Conservation (phyloP, 305 asterid genomes). For the Stenogyne calaminthoides region DNA sequence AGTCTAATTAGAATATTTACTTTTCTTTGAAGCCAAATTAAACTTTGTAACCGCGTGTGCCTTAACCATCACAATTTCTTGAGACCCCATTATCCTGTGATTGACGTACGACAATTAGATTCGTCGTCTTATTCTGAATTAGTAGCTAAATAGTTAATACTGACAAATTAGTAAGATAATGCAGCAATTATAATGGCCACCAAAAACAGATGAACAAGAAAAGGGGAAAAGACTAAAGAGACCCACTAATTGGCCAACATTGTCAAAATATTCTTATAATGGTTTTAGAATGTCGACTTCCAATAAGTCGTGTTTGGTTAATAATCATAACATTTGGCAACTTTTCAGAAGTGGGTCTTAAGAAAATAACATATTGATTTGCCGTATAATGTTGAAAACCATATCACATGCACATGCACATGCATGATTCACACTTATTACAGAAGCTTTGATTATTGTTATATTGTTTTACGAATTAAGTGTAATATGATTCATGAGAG, state of each 20-base stretch:
- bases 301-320: conserved; percentile 27
- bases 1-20: background rate
- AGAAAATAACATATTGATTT: conserved; percentile 28
- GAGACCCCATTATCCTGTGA: conserved; percentile 4
- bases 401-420: conserved; percentile 26
- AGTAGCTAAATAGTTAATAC: conserved; percentile 7
- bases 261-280: background rate
- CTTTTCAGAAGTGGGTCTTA: conserved; percentile 21
- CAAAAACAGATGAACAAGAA: background rate
- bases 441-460: conserved; percentile 11
- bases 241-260: conserved; percentile 11
- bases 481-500: background rate
- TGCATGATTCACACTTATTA: conserved; percentile 30
- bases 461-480: background rate
- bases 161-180: conserved; percentile 19
- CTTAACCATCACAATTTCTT: conserved; percentile 5
- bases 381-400: conserved; percentile 38
- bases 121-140: conserved; percentile 13
- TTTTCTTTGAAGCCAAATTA: background rate
- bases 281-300: conserved; percentile 10
- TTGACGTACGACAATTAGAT: background rate
- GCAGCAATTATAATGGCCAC: conserved; percentile 11
- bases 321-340: conserved; percentile 22
- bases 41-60: background rate
- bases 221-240: background rate